Evolutionary conservation across 352 stramenopile genomes (phyloP), one percentile per base, ranked within the genome.

Genomic region (Aphanomyces astaci): DNA sequence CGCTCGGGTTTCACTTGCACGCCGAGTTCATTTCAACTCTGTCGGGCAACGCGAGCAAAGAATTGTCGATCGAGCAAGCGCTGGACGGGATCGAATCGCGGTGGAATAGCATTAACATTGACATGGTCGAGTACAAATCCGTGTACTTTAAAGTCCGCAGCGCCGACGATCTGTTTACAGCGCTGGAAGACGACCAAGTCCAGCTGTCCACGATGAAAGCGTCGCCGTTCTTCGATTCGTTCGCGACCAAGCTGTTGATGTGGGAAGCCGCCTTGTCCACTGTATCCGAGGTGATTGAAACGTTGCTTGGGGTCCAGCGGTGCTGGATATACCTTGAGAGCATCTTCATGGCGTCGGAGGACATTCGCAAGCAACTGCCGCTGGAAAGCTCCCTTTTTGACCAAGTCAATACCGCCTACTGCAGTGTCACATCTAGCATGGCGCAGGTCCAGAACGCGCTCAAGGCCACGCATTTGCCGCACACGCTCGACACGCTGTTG

Each of bases 301-400:
- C 81, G 0, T 52, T 94, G 17, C 75, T 98, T 7, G 79, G 77
- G 7, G 91, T 98, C 15, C 92, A 98, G 65, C 86, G 89, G 1
- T 97, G 94, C 70, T 98, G 92, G 92, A 97, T 98, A 19, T 98
- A 98, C 70, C 69, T 98, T 43, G 93, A 98, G 75, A 94, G 77
- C 53, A 98, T 98, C 39, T 98, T 98, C 69, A 97, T 97, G 88
- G 90, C 88, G 1, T 96, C 83, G 1, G 92, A 97, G 71, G 92
- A 98, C 78, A 98, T 98, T 69, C 87, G 86, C 9, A 97, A 97
- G 76, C 92, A 98, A 71, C 73, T 98, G 15, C 92, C 92, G 11
- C 60, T 93, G 9, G 88, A 96, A 69, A 87, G 76, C 30, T 79
- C 78, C 49, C 72, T 96, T 2, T 96, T 96, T 76, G 85, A 96